Conservation (phyloP, 805 yeast genomes). For the Maudiozyma bulderi region DNA sequence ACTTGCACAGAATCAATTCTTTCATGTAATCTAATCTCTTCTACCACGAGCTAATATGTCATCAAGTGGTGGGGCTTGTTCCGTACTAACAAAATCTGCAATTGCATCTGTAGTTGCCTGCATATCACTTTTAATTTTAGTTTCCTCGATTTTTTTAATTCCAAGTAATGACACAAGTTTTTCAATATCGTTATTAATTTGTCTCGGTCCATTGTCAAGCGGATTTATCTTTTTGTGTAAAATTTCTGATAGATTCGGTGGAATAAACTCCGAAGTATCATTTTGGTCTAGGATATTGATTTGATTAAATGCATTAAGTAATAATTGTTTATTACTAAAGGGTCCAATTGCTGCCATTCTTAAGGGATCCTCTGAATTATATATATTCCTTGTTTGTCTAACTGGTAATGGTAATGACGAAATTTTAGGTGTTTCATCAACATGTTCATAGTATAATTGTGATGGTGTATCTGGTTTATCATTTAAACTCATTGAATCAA, state of each 20-base stretch:
- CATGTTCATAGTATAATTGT: constrained; percentile 17
- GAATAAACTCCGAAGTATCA: constrained; percentile 10
- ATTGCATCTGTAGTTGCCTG: constrained; percentile 2
- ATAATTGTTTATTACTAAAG: constrained; percentile 21
- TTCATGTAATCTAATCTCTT: not conserved
- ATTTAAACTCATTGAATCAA: constrained; percentile 38
- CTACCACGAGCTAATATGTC: constrained; percentile 15
- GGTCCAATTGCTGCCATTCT: constrained; percentile 26
- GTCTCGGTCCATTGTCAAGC: not conserved
- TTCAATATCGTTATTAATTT: not conserved
- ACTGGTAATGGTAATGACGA: constrained; percentile 19
- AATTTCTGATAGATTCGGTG: constrained; percentile 24
- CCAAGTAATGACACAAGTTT: constrained; percentile 12
- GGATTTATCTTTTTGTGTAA: constrained; percentile 10
- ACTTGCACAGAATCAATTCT: no score
- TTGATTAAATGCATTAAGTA: constrained; percentile 21
- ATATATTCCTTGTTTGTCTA: constrained; percentile 3
- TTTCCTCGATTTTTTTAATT: constrained; percentile 7
- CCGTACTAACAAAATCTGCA: constrained; percentile 4
- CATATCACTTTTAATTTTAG: not conserved
- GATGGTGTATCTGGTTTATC: constrained; percentile 8
- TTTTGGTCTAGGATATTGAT: constrained; percentile 6
- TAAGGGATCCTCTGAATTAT: constrained; percentile 17
- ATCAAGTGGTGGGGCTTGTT: constrained; percentile 16
- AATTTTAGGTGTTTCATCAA: constrained; percentile 6